A percentile compares a stretch with the other conserved stretches of the same genome.
Evolutionary conservation across 441 rosid species (phyloP).

Genomic region (Pelargonium myrrhifolium): DNA sequence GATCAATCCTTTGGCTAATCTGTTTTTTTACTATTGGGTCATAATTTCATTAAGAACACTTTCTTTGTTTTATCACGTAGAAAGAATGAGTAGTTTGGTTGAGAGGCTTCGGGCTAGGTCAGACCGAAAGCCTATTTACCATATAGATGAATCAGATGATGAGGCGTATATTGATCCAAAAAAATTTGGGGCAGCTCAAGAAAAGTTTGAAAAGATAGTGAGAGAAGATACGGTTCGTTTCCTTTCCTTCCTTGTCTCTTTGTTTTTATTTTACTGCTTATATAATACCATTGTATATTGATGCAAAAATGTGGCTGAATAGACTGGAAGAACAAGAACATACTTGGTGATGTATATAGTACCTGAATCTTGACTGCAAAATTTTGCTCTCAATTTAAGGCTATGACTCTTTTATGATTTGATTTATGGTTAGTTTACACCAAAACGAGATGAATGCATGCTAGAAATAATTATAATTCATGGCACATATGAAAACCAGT

Average conservation of each 20-base stretch:
- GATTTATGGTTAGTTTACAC: neutral
- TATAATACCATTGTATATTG: neutral
- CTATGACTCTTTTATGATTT: neutral
- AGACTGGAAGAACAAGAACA: neutral
- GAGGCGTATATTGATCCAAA: constrained; percentile 56
- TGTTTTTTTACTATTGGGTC: neutral
- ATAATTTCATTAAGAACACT: neutral
- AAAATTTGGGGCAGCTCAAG: constrained; percentile 43
- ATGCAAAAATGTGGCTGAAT: constrained; percentile 1
- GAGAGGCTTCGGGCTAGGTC: constrained; percentile 95
- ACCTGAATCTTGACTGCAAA: neutral
- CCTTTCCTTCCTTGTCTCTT: constrained; percentile 12
- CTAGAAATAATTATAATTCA: neutral
- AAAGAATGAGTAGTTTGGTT: constrained; percentile 87
- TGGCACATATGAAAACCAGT: neutral
- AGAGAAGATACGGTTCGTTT: constrained; percentile 72
- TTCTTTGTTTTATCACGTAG: constrained; percentile 30
- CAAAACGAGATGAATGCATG: neutral
- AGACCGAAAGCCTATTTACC: constrained; percentile 76
- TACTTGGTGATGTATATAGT: neutral
- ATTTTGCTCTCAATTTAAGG: neutral
- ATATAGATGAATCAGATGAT: constrained; percentile 88
- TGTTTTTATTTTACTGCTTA: neutral
- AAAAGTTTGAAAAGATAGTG: constrained; percentile 62
- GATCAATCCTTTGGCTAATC: too few species aligned